These are phyloP conservation scores for Mucor piriformis DNA, from an alignment of 371 early-diverging fungal species.

Conservation along the genomic window DNA sequence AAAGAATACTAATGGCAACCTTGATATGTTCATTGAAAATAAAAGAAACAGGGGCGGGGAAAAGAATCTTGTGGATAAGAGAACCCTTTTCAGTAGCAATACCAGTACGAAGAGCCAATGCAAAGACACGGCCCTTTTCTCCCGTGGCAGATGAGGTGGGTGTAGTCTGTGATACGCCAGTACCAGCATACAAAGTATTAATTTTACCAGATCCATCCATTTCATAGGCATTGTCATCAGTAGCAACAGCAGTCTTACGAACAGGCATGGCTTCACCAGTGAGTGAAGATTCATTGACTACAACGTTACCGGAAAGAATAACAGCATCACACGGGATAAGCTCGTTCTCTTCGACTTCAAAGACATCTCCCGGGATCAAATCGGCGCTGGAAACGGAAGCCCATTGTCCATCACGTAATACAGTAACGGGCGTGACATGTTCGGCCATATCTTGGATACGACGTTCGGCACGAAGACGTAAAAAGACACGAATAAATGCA, in stretches of 20 bases:
- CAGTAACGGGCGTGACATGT: slow-evolving; percentile 41
- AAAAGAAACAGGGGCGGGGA: slow-evolving; percentile 65
- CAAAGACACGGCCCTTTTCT: slow-evolving; percentile 27
- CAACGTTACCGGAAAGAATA: slow-evolving; percentile 72
- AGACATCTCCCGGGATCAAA: slow-evolving; percentile 71
- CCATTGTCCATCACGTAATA: slow-evolving; percentile 67
- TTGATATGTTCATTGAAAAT: slow-evolving; percentile 76
- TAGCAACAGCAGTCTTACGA: slow-evolving; percentile 69
- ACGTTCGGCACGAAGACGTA: slow-evolving; percentile 60
- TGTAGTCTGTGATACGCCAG: slow-evolving; percentile 52
- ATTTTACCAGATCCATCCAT: slow-evolving; percentile 43
- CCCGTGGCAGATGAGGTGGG: slow-evolving; percentile 4
- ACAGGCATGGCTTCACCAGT: slow-evolving; percentile 90
- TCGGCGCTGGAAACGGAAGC: slow-evolving; percentile 42
- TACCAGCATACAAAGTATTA: slow-evolving; percentile 68
- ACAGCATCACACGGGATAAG: slow-evolving; percentile 66
- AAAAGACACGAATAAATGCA: slow-evolving; percentile 65
- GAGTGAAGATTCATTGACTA: slow-evolving; percentile 82
- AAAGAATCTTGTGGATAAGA: slow-evolving; percentile 77
- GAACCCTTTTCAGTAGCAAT: slow-evolving; percentile 78
- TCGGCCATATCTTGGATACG: slow-evolving; percentile 67
- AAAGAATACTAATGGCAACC: slow-evolving; percentile 62
- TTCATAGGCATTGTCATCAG: slow-evolving; percentile 45
- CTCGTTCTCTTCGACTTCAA: slow-evolving; percentile 34
- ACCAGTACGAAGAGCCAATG: slow-evolving; percentile 75